These are phyloP conservation scores for Nephelium lappaceum DNA, from an alignment of 345 rosid species.

Conservation along the genomic window DNA sequence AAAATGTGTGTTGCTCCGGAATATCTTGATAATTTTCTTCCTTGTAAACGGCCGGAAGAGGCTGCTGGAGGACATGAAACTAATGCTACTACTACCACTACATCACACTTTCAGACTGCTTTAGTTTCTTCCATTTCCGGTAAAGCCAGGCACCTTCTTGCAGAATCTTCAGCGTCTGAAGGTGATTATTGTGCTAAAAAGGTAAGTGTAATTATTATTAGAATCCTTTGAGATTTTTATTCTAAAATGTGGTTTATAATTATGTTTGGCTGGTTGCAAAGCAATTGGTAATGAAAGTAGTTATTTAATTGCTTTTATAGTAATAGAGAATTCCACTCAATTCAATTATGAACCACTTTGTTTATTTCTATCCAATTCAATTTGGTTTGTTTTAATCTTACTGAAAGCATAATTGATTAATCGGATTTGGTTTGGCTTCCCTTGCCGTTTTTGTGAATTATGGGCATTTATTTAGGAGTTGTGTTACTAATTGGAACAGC, in stretches of 20 bases:
- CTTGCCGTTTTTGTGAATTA: too few species aligned
- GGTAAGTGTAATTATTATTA: constrained; percentile 25
- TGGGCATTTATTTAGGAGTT: too few species aligned
- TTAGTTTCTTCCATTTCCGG: constrained; percentile 33
- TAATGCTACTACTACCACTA: constrained; percentile 29
- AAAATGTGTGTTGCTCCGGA: constrained; percentile 43
- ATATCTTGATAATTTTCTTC: constrained; percentile 48
- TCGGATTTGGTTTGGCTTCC: neutral
- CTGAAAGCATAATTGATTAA: neutral
- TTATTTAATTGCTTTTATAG: neutral
- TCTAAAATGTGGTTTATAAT: neutral
- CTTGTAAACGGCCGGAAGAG: constrained; percentile 39
- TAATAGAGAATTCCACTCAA: neutral
- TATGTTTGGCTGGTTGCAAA: neutral
- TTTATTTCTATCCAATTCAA: neutral
- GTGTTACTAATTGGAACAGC: too few species aligned
- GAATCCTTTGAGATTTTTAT: neutral
- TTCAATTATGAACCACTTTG: constrained; percentile 2
- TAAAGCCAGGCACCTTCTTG: constrained; percentile 52
- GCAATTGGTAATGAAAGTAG: neutral
- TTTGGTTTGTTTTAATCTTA: neutral
- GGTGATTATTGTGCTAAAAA: constrained; percentile 55
- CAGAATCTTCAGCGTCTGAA: constrained; percentile 36
- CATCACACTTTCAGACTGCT: constrained; percentile 54
- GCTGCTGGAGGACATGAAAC: constrained; percentile 26